A percentile compares a stretch with the other conserved stretches of the same genome.
Evolutionary conservation across 176 grass and related monocot species (phyloP).

Genomic region (Phragmites australis): DNA sequence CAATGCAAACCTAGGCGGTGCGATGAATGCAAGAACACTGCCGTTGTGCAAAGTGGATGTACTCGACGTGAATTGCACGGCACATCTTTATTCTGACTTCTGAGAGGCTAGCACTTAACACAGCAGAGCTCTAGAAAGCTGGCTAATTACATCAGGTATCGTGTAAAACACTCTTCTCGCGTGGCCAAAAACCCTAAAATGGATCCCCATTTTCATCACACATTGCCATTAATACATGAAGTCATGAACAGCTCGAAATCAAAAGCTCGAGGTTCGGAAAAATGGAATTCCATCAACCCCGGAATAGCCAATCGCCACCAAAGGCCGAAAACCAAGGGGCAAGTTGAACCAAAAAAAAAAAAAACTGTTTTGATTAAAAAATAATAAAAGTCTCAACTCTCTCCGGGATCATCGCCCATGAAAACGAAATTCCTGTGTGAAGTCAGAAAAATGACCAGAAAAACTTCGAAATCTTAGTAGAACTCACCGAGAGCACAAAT

Average conservation of each 20-base stretch:
- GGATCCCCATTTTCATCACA: neutral
- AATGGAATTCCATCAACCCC: neutral
- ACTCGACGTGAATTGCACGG: slow-evolving; percentile 43
- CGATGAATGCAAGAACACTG: slow-evolving; percentile 25
- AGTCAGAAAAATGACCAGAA: neutral
- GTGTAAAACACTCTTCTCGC: neutral
- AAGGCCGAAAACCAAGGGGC: neutral
- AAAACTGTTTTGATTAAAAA: neutral
- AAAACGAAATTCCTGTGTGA: neutral
- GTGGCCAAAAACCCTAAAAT: neutral
- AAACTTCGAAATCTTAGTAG: neutral
- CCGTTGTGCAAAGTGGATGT: neutral
- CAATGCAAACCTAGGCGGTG: slow-evolving; percentile 18
- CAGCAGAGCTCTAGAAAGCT: neutral
- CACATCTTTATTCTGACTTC: slow-evolving; percentile 37
- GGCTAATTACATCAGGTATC: neutral
- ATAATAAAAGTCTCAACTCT: neutral
- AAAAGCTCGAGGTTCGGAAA: neutral
- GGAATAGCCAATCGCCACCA: neutral
- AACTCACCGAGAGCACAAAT: neutral
- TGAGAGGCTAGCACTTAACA: neutral
- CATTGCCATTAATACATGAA: neutral
- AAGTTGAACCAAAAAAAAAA: neutral
- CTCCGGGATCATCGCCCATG: neutral
- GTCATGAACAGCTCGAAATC: neutral